Evolutionary conservation across 1,284 basidiomycete species (phyloP).

Genomic region (Pascua guehoae): DNA sequence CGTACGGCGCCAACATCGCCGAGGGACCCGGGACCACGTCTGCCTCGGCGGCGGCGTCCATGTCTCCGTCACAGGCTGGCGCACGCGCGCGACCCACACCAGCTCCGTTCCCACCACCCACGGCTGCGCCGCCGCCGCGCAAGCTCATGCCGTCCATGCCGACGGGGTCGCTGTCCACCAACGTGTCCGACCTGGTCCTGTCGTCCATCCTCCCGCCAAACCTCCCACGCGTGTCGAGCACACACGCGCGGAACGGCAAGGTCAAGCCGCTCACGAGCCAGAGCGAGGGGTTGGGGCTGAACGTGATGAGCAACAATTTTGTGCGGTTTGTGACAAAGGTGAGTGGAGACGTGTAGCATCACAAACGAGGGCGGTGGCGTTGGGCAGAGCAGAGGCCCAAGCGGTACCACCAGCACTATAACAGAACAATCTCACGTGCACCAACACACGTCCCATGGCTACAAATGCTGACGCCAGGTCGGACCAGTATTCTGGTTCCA

Average conservation of each 20-base stretch:
- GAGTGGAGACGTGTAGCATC: conserved; percentile 4
- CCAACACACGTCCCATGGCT: too few species aligned
- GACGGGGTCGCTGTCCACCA: conserved; percentile 26
- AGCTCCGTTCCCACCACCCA: conserved; percentile 13
- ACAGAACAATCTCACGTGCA: not conserved
- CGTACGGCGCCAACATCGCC: not conserved
- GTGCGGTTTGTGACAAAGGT: conserved; percentile 46
- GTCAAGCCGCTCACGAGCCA: conserved; percentile 39
- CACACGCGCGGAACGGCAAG: conserved; percentile 4
- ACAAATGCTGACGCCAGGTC: conserved; percentile 29
- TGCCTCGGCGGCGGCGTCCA: not conserved
- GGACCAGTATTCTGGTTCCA: conserved; percentile 49
- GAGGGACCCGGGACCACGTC: not conserved
- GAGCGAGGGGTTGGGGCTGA: conserved; percentile 39
- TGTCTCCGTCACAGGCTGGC: not conserved
- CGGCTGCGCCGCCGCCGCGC: conserved; percentile 9
- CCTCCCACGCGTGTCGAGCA: conserved; percentile 34
- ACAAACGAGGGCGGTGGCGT: too few species aligned
- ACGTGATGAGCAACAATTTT: conserved; percentile 46
- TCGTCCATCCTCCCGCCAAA: conserved; percentile 40
- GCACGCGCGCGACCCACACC: not conserved
- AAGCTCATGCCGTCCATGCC: conserved; percentile 23
- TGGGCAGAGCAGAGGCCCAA: too few species aligned
- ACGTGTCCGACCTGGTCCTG: conserved; percentile 44
- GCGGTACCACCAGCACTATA: too few species aligned